Percentiles rank a stretch among this genome's conserved stretches.
These are phyloP conservation scores for Kodamaea leandrae DNA, from an alignment of 805 yeast species.

Conservation along the genomic window DNA sequence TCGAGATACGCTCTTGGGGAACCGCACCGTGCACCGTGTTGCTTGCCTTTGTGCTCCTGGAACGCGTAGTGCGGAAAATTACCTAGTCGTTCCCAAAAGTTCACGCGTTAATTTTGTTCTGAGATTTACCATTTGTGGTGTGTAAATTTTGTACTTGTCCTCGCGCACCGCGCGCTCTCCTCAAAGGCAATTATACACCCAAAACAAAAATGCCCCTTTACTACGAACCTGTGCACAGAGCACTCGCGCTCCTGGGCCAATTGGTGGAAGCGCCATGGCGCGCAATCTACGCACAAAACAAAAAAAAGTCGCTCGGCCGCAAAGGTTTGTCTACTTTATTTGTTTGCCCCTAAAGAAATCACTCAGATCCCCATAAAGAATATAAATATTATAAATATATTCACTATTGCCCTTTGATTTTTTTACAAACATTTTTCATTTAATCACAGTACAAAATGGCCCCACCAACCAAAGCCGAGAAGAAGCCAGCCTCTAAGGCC, in stretches of 20 bases:
- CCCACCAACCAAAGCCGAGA: constrained; percentile 48
- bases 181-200: background rate
- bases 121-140: background rate
- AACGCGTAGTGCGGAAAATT: background rate
- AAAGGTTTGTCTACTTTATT: background rate
- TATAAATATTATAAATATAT: constrained; percentile 3
- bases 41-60: background rate
- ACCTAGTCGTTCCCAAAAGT: background rate
- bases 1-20: background rate
- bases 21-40: background rate
- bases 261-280: background rate
- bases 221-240: background rate
- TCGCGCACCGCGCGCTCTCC: constrained; percentile 3
- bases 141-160: constrained; percentile 1
- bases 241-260: background rate
- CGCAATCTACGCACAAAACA: background rate
- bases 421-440: constrained; percentile 3
- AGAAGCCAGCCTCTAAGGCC: constrained; percentile 91
- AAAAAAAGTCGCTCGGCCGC: background rate
- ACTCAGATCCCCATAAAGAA: background rate
- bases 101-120: background rate
- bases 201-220: constrained; percentile 2
- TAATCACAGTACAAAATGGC: constrained; percentile 15
- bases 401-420: constrained; percentile 4
- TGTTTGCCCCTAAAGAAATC: background rate